Base-by-base conservation (phyloP, 495 filamentous ascomycete genomes). In the Aspergillus ostianus region DNA sequence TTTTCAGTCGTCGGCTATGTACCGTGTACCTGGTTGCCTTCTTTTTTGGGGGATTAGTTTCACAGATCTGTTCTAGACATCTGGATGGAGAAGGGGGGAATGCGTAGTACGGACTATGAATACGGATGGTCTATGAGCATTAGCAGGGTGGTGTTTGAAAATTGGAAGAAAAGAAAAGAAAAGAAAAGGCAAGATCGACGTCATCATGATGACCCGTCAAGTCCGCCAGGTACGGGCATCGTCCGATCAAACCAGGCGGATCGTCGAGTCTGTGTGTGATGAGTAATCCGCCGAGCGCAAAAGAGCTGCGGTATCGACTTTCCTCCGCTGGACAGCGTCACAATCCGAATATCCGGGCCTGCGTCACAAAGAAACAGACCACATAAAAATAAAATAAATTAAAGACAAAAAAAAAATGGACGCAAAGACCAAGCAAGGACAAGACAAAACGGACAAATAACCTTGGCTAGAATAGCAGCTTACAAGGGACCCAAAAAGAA, bases 391-490 rank as follows among this genome's bases (percentile, higher is more conserved):
- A 48, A 15, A 48, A 48, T 48, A 48, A 18, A 30, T 53, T 41
- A 19, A 21, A 4, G 27, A 26, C 0, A 6, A 27, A 7, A 20
- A 26, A 12, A 51, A 2, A 26, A 15, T 51, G 1, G 7, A 32
- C 27, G 21, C 21, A 49, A 49, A 49, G 21, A 49, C 36, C 36
- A 49, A 52, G 19, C 7, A 52, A 15, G 13, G 52, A 27, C n/a
- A 36, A 45, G 36, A 36, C 27, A 54, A 7, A 29, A 53, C 55
- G 55, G 55, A 49, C 45, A 23, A 27, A 57, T 57, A 50, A 47
- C 55, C 55, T 27, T 44, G 15, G 55, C 32, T 17, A 57, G 55
- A 57, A 57, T 57, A 57, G 18, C 44, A 21, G 15, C 27, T 49
- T 49, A 49, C 47, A 4, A 21, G 17, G 47, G 47, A 4, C 23